phyloP scores from a whole-genome alignment of 345 rosid species.

The Eucalyptus curtisii region DNA sequence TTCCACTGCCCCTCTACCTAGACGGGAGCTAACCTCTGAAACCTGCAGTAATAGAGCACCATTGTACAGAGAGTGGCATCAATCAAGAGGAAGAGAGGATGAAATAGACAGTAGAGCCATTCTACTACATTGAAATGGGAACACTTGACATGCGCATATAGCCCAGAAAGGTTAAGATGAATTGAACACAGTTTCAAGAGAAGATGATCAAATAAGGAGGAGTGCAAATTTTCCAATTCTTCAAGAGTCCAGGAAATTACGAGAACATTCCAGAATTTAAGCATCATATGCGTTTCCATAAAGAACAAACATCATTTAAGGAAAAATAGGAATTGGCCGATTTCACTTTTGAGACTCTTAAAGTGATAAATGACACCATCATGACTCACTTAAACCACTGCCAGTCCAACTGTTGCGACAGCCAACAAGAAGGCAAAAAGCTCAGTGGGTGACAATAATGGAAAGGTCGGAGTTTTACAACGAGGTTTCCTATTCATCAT shows the following conservation, averaged over 20 bases:
- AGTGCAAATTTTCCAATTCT: not conserved
- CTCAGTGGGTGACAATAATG: not conserved
- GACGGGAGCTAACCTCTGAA: slow-evolving; percentile 50
- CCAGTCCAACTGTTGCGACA: not conserved
- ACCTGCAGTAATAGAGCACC: slow-evolving; percentile 21
- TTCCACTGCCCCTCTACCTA: slow-evolving; percentile 84
- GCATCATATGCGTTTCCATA: not conserved
- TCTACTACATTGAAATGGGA: not conserved
- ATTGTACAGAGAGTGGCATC: not conserved
- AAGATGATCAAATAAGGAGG: not conserved
- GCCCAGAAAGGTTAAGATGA: not conserved
- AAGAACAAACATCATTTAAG: not conserved
- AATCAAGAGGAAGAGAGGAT: not conserved
- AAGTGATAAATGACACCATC: not conserved
- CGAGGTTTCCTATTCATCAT: not conserved
- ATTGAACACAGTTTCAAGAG: not conserved
- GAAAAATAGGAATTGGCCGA: not conserved
- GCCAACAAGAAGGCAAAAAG: not conserved
- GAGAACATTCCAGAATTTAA: not conserved
- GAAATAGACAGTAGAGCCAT: not conserved
- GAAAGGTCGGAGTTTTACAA: not conserved
- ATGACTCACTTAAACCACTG: not conserved
- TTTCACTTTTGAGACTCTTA: not conserved
- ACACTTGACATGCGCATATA: not conserved
- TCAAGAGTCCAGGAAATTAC: not conserved